Conservation (phyloP, 352 stramenopile genomes). For the Pythium sukuiense region DNA sequence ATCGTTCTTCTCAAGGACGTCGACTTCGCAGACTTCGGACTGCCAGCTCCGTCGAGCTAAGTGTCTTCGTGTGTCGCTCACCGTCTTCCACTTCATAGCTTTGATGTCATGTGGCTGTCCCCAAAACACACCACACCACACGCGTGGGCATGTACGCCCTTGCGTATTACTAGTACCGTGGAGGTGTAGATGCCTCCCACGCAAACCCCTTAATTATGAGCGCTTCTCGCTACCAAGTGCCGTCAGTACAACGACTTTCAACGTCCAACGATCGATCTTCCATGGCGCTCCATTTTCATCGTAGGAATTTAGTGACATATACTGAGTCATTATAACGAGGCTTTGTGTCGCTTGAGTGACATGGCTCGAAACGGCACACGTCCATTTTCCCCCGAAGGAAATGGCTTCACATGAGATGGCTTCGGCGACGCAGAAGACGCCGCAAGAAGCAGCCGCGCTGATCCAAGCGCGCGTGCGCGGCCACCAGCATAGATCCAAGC, state of each 20-base stretch:
- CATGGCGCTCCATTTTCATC: background rate
- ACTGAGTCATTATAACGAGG: background rate
- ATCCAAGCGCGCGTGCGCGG: constrained; percentile 62
- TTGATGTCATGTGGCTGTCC: background rate
- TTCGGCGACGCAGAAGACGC: constrained; percentile 30
- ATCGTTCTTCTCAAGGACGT: constrained; percentile 17
- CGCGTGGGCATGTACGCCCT: background rate
- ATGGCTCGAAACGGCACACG: background rate
- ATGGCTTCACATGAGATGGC: background rate
- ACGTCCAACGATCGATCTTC: background rate
- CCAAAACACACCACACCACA: background rate
- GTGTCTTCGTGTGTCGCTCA: background rate
- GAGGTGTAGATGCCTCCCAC: constrained; percentile 5
- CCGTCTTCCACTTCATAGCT: no score
- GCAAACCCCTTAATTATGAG: constrained; percentile 27
- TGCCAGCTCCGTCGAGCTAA: constrained; percentile 1
- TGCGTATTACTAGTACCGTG: constrained; percentile 5
- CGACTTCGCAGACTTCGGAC: constrained; percentile 14
- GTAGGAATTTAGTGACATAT: background rate
- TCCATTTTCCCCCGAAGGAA: background rate
- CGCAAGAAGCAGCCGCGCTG: constrained; percentile 43
- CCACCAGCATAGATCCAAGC: constrained; percentile 30
- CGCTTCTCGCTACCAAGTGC: constrained; percentile 1
- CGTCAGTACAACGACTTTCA: constrained; percentile 9
- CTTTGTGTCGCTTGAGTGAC: background rate